These are phyloP conservation scores for Amanita subjunquillea DNA, from an alignment of 768 basidiomycete genomes.

Conservation along the genomic window DNA sequence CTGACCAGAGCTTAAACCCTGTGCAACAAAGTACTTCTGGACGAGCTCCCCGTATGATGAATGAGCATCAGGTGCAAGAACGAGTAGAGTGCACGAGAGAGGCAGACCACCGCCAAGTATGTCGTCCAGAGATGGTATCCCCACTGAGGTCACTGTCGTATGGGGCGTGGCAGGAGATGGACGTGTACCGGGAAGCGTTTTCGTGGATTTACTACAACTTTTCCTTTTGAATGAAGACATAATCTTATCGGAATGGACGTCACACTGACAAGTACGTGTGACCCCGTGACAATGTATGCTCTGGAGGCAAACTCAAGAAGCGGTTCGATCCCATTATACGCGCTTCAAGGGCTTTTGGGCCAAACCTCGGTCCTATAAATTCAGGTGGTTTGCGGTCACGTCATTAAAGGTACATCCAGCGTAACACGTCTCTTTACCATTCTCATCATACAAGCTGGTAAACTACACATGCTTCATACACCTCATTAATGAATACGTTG, in stretches of 20 bases:
- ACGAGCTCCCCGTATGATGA: conserved; percentile 80
- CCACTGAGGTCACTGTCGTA: conserved; percentile 66
- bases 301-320: not conserved
- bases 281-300: not conserved
- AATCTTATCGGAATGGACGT: not conserved
- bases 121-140: conserved; percentile 90
- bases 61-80: conserved; percentile 79
- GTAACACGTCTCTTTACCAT: not conserved
- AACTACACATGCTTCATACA: conserved; percentile 53
- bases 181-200: conserved; percentile 38
- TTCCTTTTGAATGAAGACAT: conserved; percentile 82
- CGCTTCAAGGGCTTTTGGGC: not conserved
- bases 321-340: not conserved
- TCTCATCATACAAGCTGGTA: conserved; percentile 24
- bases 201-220: conserved; percentile 32
- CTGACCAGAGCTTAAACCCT: conserved; percentile 72
- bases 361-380: not conserved
- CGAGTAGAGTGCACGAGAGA: conserved; percentile 60
- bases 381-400: not conserved
- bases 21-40: conserved; percentile 82
- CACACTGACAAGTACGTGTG: not conserved
- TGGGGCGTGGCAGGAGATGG: conserved; percentile 44
- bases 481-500: conserved; percentile 54
- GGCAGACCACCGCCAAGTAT: conserved; percentile 89
- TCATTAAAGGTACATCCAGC: not conserved